Conservation (phyloP, 2,329 filamentous ascomycete genomes). For the Pseudogymnoascus sp. region DNA sequence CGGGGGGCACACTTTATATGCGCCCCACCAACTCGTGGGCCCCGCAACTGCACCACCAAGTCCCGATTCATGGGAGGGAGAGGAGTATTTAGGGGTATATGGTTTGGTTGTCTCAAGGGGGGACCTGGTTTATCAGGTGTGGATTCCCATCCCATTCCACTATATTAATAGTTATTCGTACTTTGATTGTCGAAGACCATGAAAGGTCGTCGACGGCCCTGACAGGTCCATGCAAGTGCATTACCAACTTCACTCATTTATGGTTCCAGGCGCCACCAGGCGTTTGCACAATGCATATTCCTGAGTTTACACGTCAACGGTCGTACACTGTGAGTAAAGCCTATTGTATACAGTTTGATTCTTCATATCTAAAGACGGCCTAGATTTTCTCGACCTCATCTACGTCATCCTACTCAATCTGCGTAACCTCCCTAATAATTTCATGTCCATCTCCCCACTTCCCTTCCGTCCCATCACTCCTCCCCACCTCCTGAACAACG, state of each 20-base stretch:
- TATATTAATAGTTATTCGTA: background rate
- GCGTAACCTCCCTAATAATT: background rate
- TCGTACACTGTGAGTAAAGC: background rate
- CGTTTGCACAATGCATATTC: background rate
- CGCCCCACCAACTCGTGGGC: background rate
- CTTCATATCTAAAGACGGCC: background rate
- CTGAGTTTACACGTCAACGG: background rate
- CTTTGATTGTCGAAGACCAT: background rate
- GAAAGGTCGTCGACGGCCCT: background rate
- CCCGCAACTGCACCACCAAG: background rate
- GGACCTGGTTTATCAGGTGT: background rate
- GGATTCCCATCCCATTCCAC: background rate
- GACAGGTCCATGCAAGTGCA: background rate
- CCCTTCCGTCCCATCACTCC: constrained; percentile 10
- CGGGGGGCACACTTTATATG: background rate
- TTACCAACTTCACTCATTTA: background rate
- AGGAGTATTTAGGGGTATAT: background rate
- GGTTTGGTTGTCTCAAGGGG: background rate
- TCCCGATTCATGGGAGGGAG: background rate
- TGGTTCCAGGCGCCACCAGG: background rate
- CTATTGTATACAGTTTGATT: background rate
- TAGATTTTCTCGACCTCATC: background rate
- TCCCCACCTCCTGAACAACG: constrained; percentile 19
- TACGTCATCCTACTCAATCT: background rate
- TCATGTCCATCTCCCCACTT: background rate